Conservation (phyloP, 306 rosid species). For the Vigna mungo region DNA sequence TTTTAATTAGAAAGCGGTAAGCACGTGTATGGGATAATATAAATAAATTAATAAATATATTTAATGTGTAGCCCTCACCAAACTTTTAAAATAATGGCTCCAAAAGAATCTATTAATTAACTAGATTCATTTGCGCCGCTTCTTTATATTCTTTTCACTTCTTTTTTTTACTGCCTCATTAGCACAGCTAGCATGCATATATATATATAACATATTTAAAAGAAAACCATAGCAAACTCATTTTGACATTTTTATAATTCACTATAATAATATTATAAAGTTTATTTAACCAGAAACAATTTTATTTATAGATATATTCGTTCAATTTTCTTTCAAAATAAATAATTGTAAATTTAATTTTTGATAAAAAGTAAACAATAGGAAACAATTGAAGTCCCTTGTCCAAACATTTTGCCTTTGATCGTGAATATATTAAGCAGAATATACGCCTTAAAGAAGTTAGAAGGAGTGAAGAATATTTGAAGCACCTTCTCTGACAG, state of each 20-base stretch:
- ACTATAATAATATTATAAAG: no score
- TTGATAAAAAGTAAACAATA: no score
- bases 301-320: no score
- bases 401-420: no score
- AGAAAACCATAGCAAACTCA: not conserved
- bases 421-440: not conserved
- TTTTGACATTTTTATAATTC: not conserved
- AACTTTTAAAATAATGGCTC: slow-evolving; percentile 9
- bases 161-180: not conserved
- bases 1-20: not conserved
- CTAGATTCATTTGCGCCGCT: slow-evolving; percentile 33
- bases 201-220: not conserved
- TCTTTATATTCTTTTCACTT: slow-evolving; percentile 17
- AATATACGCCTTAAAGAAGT: not conserved
- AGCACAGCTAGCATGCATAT: no score
- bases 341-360: no score
- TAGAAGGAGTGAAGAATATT: not conserved
- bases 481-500: slow-evolving; percentile 23
- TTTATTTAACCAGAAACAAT: no score
- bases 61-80: not conserved
- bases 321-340: not conserved
- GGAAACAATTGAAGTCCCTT: not conserved
- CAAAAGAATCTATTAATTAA: not conserved
- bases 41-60: not conserved
- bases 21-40: not conserved